Conservation (phyloP, 2,329 filamentous ascomycete genomes). For the Plenodomus lindquistii region DNA sequence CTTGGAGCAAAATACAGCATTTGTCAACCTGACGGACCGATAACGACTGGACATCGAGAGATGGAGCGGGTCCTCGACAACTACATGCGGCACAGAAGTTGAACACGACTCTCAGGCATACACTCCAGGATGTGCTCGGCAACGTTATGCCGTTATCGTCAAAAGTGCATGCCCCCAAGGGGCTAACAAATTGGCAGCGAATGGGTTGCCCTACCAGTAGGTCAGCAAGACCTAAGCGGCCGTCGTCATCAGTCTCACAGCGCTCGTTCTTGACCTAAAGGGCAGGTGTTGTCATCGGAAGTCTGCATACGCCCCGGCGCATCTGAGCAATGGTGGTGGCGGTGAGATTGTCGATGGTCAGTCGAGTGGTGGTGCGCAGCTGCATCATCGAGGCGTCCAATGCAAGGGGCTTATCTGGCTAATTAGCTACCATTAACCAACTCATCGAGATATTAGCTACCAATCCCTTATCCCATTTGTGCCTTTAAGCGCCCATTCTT, state of each 20-base stretch:
- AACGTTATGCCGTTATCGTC: background rate
- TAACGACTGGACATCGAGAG: background rate
- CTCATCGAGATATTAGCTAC: slow-evolving; percentile 17
- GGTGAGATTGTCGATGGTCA: slow-evolving; percentile 7
- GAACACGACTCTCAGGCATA: background rate
- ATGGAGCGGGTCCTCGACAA: background rate
- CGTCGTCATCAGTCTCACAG: background rate
- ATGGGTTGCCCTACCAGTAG: background rate
- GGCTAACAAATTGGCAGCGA: background rate
- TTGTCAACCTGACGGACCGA: background rate
- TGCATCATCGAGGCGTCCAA: background rate
- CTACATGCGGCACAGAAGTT: background rate
- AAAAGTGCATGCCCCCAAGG: background rate
- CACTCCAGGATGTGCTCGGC: background rate
- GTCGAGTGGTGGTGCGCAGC: slow-evolving; percentile 1
- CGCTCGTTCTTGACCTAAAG: background rate
- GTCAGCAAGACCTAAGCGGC: background rate
- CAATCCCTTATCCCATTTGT: slow-evolving; percentile 19
- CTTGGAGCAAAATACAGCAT: background rate
- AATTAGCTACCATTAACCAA: slow-evolving; percentile 28
- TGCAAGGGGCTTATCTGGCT: slow-evolving; percentile 8
- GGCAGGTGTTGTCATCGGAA: background rate
- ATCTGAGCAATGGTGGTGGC: slow-evolving; percentile 5
- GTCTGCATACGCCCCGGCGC: background rate
- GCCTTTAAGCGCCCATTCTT: slow-evolving; percentile 37